Evolutionary conservation across 1,139 yeast genomes (phyloP).

Genomic region (Suhomyces terraborum): DNA sequence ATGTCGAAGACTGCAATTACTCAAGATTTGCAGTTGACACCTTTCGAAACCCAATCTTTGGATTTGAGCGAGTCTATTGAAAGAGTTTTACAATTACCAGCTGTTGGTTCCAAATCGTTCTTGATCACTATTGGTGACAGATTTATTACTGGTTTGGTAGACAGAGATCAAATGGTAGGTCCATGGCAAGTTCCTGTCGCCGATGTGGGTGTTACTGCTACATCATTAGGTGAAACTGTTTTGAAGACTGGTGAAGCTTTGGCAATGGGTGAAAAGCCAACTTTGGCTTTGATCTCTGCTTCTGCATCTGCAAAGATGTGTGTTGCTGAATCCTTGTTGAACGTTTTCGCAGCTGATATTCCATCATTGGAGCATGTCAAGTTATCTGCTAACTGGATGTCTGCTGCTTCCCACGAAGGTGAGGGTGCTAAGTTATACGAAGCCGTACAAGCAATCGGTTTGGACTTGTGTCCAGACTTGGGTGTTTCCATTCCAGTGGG

Average conservation of each 20-base stretch:
- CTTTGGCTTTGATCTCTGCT: slow-evolving; percentile 86
- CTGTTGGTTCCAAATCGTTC: slow-evolving; percentile 95
- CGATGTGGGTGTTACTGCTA: slow-evolving; percentile 96
- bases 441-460: slow-evolving; percentile 95
- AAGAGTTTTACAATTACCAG: slow-evolving; percentile 85
- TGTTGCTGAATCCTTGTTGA: slow-evolving; percentile 92
- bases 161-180: slow-evolving; percentile 98
- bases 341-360: slow-evolving; percentile 88
- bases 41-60: slow-evolving; percentile 36
- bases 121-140: slow-evolving; percentile 97
- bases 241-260: slow-evolving; percentile 89
- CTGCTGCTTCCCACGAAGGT: slow-evolving; percentile 93
- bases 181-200: slow-evolving; percentile 99
- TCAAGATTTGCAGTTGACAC: slow-evolving; percentile 57
- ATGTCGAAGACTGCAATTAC: slow-evolving; percentile 81
- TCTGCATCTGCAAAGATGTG: slow-evolving; percentile 95
- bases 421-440: slow-evolving; percentile 95
- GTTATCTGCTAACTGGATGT: slow-evolving; percentile 99
- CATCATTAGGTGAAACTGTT: slow-evolving; percentile 77
- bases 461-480: slow-evolving; percentile 90
- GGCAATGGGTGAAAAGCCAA: slow-evolving; percentile 97
- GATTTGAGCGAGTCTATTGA: slow-evolving; percentile 65
- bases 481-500: slow-evolving; percentile 97
- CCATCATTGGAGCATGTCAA: slow-evolving; percentile 74
- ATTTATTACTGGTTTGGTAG: slow-evolving; percentile 92